Base-by-base conservation (phyloP, 2,329 filamentous ascomycete genomes). In the Clonostachys solani region DNA sequence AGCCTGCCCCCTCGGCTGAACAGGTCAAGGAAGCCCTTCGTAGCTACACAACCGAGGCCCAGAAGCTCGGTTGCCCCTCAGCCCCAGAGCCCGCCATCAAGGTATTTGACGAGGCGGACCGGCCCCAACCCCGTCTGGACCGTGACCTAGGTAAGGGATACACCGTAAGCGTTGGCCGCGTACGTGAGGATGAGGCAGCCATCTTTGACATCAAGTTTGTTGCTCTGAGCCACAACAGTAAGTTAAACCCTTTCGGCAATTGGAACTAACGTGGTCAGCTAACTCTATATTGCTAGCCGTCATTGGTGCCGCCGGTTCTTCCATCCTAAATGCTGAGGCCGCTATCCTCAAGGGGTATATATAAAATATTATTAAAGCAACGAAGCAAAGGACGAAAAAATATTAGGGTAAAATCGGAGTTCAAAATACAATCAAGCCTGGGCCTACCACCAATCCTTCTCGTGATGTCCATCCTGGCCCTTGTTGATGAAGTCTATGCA, bases 201-300 rank as follows among this genome's bases (percentile, higher is more conserved):
- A 86, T 96, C 54, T 96, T 96, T 60, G 94, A 97, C 63, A 80
- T 97, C 64, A 92, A 95, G 66, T 97, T 97, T 67, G 92, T 94
- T 52, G 90, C 91, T 19, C 73, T 97, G 56, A 96, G 89, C 62
- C 94, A 97, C 56, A 83, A 83, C 58, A 83, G 77, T 81, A 62
- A 69, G 77, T 72, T 12, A 44, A 4, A 40, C 12, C 33, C 18
- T 13, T 17, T 19, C 19, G 16, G 7, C 34, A 37, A 45, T 15
- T 19, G 12, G 17, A 19, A 36, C n/a, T 15, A 38, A 17, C n/a
- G 29, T 47, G 23, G 49, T 42, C 48, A 46, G 45, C 59, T 64
- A 76, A 76, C 54, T 74, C 68, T 71, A 44, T 35, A 8, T 37
- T 9, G 16, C 15, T 47, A 83, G 84, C 92, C 51, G 87, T 99